A percentile compares a stretch with the other conserved stretches of the same genome.
These are phyloP conservation scores for Secale cereale DNA, from an alignment of 176 grass and related monocot genomes.

Conservation along the genomic window DNA sequence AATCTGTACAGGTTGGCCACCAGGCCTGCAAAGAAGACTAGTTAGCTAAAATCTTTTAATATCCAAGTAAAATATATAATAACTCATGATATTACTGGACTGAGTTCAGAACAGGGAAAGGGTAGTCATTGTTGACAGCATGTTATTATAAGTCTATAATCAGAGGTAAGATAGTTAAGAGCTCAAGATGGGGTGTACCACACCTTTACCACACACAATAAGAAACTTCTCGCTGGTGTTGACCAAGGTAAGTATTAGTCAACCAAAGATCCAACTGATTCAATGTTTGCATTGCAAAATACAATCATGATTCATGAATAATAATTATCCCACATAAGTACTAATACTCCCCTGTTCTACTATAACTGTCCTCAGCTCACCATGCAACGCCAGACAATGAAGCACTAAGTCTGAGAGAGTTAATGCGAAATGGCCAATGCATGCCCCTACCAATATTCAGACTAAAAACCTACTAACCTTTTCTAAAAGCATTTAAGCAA, in stretches of 20 bases:
- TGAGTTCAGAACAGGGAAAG: neutral
- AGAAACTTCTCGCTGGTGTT: neutral
- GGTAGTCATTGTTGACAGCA: neutral
- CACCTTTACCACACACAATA: neutral
- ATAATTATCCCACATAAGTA: neutral
- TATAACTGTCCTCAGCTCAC: neutral
- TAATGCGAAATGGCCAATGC: neutral
- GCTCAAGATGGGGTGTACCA: neutral
- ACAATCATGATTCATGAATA: neutral
- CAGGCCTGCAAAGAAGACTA: constrained; percentile 57
- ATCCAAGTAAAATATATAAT: neutral
- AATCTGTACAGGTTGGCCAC: constrained; percentile 86
- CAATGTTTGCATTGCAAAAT: neutral
- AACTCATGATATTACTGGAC: neutral
- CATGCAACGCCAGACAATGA: neutral
- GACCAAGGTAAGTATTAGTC: neutral
- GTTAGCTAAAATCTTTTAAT: neutral
- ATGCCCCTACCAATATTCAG: neutral
- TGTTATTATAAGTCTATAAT: neutral
- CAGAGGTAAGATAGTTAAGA: neutral
- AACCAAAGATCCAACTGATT: neutral
- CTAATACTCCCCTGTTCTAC: neutral
- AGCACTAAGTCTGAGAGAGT: neutral
- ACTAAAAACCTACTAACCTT: neutral
- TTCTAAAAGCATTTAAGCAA: neutral